phyloP scores from a whole-genome alignment of 768 basidiomycete genomes.

The Panaeolus papilionaceus region DNA sequence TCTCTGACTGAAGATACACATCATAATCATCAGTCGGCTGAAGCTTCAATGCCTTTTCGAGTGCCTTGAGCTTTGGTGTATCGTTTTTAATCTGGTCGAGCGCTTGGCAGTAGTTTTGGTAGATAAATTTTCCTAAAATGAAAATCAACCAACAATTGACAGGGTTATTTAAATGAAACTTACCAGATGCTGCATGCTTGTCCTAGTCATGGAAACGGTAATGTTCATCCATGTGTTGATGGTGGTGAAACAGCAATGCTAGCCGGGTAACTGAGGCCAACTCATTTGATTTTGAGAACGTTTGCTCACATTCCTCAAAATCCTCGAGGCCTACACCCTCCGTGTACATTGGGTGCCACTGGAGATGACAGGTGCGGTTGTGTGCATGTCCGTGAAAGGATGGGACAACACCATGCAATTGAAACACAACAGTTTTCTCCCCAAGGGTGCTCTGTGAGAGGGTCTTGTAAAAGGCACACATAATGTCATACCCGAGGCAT shows the following conservation, averaged over 20 bases:
- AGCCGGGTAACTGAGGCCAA: slow-evolving; percentile 30
- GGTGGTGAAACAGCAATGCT: slow-evolving; percentile 28
- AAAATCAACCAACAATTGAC: not conserved
- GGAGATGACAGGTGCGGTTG: slow-evolving; percentile 33
- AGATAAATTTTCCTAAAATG: slow-evolving; percentile 17
- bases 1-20: not conserved
- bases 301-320: slow-evolving; percentile 35
- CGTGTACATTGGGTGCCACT: slow-evolving; percentile 29
- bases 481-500: slow-evolving; percentile 34
- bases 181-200: slow-evolving; percentile 27
- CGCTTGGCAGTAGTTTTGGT: slow-evolving; percentile 21
- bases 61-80: not conserved
- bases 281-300: slow-evolving; percentile 34
- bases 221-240: slow-evolving; percentile 31
- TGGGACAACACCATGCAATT: slow-evolving; percentile 23
- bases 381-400: slow-evolving; percentile 36
- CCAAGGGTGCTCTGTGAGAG: slow-evolving; percentile 29
- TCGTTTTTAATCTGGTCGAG: slow-evolving; percentile 12
- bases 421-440: slow-evolving; percentile 4
- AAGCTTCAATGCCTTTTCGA: not conserved
- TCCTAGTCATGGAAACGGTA: slow-evolving; percentile 28
- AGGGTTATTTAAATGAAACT: not conserved
- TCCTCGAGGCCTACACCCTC: slow-evolving; percentile 38
- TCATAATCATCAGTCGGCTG: not conserved
- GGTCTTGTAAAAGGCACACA: slow-evolving; percentile 33